phyloP scores from a whole-genome alignment of 2,329 filamentous ascomycete species.

The Aspergillus eucalypticola region DNA sequence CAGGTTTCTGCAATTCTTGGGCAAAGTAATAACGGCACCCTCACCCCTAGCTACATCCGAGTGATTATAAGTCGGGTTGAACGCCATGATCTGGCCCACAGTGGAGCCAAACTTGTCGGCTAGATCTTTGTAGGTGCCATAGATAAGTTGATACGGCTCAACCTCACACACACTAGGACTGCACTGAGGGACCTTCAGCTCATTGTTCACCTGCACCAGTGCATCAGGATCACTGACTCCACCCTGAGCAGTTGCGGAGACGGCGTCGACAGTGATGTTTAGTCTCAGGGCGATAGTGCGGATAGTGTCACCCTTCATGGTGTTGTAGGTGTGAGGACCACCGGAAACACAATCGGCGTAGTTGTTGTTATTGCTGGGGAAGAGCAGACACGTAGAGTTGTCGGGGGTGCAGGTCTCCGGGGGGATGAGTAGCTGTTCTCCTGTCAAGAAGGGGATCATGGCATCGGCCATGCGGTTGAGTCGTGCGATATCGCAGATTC shows the following conservation, averaged over 20 bases:
- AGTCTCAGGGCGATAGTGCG: neutral
- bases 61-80: neutral
- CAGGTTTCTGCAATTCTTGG: neutral
- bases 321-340: neutral
- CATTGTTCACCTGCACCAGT: neutral
- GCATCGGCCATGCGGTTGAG: slow-evolving; percentile 2
- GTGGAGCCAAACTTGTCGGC: neutral
- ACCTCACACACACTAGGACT: neutral
- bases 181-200: neutral
- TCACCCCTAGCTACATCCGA: neutral
- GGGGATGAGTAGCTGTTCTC: neutral
- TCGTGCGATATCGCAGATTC: neutral
- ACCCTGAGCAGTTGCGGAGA: neutral
- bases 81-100: neutral
- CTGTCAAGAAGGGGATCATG: neutral
- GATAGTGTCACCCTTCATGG: neutral
- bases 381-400: neutral
- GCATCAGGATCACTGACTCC: neutral
- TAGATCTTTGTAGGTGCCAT: neutral
- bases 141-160: neutral
- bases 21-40: neutral
- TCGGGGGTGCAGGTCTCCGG: neutral
- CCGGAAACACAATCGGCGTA: neutral
- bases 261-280: neutral
- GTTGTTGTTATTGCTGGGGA: neutral